Percentiles rank a stretch among this genome's conserved stretches.
Conservation (phyloP, 371 early-diverging fungal genomes). For the Mortierella sp. region DNA sequence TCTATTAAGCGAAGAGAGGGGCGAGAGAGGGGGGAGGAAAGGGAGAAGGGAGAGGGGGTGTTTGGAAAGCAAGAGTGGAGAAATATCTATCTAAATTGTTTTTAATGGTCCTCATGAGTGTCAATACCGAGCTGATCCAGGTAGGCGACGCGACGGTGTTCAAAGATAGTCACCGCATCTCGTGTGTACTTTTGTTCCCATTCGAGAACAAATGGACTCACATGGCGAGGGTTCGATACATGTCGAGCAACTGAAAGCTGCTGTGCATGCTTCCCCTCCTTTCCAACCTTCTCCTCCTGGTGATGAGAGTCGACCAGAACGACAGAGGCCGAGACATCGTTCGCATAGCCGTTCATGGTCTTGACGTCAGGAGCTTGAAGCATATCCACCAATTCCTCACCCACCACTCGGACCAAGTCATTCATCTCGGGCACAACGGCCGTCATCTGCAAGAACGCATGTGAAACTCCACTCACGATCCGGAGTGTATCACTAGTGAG, state of each 20-base stretch:
- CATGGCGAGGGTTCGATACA: slow-evolving; percentile 27
- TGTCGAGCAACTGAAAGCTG: background rate
- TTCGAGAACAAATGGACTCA: slow-evolving; percentile 19
- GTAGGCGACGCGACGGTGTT: slow-evolving; percentile 53
- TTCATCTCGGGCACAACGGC: slow-evolving; percentile 86
- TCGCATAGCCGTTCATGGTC: no score
- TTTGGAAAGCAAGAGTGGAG: background rate
- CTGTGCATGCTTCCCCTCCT: no score
- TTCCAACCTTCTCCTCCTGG: no score
- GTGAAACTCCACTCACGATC: slow-evolving; percentile 81
- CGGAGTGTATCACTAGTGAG: slow-evolving; percentile 32
- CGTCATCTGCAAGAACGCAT: slow-evolving; percentile 92
- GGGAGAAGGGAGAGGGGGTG: background rate
- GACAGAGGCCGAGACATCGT: no score
- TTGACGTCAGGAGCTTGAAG: slow-evolving; percentile 9
- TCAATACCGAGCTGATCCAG: slow-evolving; percentile 48
- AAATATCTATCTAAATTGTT: background rate
- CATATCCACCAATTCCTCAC: slow-evolving; percentile 55
- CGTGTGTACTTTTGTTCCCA: slow-evolving; percentile 45
- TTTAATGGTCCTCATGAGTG: slow-evolving; percentile 25
- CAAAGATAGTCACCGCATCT: slow-evolving; percentile 43
- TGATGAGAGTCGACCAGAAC: no score
- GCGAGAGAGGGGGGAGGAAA: background rate
- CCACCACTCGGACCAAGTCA: slow-evolving; percentile 71
- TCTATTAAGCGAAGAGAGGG: background rate